Conservation (phyloP, 257 asterid species). For the Buddleja alternifolia region DNA sequence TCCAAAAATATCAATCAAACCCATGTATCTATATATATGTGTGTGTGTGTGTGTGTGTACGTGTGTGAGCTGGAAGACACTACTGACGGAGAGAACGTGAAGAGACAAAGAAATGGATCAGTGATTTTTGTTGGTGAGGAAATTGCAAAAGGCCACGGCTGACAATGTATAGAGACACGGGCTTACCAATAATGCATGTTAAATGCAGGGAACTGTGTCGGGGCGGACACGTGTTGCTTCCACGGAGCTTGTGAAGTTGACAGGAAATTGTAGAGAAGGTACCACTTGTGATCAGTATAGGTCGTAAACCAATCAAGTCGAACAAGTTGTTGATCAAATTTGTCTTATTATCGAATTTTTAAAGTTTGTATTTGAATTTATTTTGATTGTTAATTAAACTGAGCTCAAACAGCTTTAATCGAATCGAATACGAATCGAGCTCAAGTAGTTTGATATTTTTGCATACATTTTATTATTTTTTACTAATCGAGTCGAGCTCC, state of each 20-base stretch:
- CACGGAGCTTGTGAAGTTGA: constrained; percentile 2
- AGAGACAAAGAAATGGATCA: constrained; percentile 4
- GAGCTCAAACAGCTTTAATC: too few relatives aligned
- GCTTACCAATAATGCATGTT: constrained; percentile 28
- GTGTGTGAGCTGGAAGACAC: constrained; percentile 18
- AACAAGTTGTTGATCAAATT: too few relatives aligned
- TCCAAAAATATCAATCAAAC: constrained; percentile 27
- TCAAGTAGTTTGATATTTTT: too few relatives aligned
- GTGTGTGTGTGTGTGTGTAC: not conserved
- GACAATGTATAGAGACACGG: constrained; percentile 15
- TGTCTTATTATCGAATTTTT: too few relatives aligned
- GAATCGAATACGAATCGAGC: too few relatives aligned
- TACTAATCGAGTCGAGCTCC: too few relatives aligned
- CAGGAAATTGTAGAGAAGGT: not conserved
- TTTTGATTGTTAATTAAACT: too few relatives aligned
- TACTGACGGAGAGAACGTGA: constrained; percentile 34
- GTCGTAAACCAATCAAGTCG: too few relatives aligned
- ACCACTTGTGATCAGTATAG: too few relatives aligned
- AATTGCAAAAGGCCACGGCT: constrained; percentile 18
- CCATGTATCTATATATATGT: not conserved
- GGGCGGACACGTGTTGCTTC: constrained; percentile 25
- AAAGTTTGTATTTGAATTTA: too few relatives aligned
- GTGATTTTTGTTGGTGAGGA: not conserved
- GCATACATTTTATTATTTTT: too few relatives aligned
- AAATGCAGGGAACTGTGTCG: constrained; percentile 15